A percentile compares a stretch with the other conserved stretches of the same genome.
These are phyloP conservation scores for Penicillium nordicum DNA, from an alignment of 2,329 filamentous ascomycete genomes.

Conservation along the genomic window DNA sequence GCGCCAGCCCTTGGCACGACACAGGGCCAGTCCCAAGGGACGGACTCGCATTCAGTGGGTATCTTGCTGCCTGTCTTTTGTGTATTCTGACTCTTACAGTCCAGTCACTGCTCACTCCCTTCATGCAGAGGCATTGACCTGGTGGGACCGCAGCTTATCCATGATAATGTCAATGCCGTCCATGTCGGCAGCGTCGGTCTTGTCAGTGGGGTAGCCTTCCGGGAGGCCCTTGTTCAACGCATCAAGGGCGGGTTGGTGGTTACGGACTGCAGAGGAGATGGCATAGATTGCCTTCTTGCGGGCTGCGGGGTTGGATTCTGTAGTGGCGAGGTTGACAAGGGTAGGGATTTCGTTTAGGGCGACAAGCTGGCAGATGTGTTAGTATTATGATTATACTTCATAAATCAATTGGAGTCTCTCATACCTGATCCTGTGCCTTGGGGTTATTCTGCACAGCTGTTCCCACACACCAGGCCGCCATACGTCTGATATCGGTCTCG, in stretches of 20 bases:
- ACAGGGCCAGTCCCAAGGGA: not conserved
- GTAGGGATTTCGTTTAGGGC: slow-evolving; percentile 64
- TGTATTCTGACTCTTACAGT: slow-evolving; percentile 2
- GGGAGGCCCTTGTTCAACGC: slow-evolving; percentile 65
- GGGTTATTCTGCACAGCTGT: slow-evolving; percentile 96
- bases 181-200: slow-evolving; percentile 83
- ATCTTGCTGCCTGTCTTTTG: not conserved
- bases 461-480: slow-evolving; percentile 91
- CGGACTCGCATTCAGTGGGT: not conserved
- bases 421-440: slow-evolving; percentile 71
- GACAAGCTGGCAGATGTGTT: slow-evolving; percentile 44
- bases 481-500: slow-evolving; percentile 70
- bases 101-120: not conserved
- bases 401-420: slow-evolving; percentile 11
- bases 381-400: slow-evolving; percentile 1
- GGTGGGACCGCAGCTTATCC: slow-evolving; percentile 57
- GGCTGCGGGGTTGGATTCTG: slow-evolving; percentile 60
- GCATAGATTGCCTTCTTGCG: slow-evolving; percentile 87
- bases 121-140: slow-evolving; percentile 28
- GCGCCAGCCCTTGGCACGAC: not conserved
- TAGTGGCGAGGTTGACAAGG: slow-evolving; percentile 63
- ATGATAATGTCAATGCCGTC: slow-evolving; percentile 76
- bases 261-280: slow-evolving; percentile 78
- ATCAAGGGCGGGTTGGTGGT: slow-evolving; percentile 75
- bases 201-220: slow-evolving; percentile 56